phyloP scores from a whole-genome alignment of 345 rosid species.

The Lagerstroemia speciosa region DNA sequence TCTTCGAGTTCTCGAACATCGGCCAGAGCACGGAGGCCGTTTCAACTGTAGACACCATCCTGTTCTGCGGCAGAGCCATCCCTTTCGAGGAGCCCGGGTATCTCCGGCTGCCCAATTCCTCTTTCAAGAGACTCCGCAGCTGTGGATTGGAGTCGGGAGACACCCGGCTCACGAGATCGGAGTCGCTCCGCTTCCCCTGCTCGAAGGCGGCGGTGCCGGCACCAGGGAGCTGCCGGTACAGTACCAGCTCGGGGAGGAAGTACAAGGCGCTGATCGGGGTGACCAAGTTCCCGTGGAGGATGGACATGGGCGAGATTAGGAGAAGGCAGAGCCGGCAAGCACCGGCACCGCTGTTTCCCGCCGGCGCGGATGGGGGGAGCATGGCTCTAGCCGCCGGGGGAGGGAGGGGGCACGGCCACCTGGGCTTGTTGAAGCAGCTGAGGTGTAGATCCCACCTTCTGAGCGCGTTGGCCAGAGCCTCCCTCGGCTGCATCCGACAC shows the following conservation, averaged over 20 bases:
- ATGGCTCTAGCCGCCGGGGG: not conserved
- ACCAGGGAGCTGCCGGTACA: not conserved
- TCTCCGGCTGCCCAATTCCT: not conserved
- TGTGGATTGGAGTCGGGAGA: not conserved
- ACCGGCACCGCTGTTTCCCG: slow-evolving; percentile 23
- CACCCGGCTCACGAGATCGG: not conserved
- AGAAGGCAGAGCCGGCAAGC: slow-evolving; percentile 28
- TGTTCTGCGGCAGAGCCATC: slow-evolving; percentile 17
- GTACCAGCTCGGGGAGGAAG: slow-evolving; percentile 5
- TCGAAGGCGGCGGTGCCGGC: slow-evolving; percentile 1
- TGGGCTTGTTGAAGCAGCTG: slow-evolving; percentile 13
- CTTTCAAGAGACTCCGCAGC: slow-evolving; percentile 3
- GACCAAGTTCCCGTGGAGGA: slow-evolving; percentile 23
- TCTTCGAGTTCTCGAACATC: slow-evolving; percentile 20
- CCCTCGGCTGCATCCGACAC: slow-evolving; percentile 17
- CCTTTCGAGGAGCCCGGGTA: not conserved
- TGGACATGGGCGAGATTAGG: slow-evolving; percentile 37
- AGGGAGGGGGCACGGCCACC: not conserved
- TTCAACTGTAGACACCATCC: not conserved
- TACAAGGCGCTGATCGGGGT: slow-evolving; percentile 23
- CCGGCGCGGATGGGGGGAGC: not conserved
- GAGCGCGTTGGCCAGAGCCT: slow-evolving; percentile 15
- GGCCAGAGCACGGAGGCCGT: not conserved
- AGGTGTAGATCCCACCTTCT: slow-evolving; percentile 10
- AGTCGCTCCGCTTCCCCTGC: not conserved